Base-by-base conservation (phyloP, 768 basidiomycete species). In the Russula dissimulans region DNA sequence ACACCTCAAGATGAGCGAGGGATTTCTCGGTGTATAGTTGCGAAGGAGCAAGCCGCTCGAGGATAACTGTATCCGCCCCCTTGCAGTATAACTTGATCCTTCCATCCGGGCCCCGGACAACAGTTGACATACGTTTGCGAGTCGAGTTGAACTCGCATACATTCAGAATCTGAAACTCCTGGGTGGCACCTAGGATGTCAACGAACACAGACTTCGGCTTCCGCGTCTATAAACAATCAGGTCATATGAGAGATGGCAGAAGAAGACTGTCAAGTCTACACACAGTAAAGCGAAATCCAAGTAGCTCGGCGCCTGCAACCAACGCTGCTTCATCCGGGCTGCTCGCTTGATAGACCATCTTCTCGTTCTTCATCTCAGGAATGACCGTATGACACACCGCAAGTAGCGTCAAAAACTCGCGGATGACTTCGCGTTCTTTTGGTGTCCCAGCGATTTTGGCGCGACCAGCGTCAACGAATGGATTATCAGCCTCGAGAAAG, bases 61-160 rank as follows among this genome's bases (percentile, higher is more conserved):
- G 74, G 67, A 99, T 97, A 67, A 98, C 97, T 1, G 93, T 98
- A 70, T 99, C 97, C 1, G 97, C 97, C 31, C 97, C 97, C 71
- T 99, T 99, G 61, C 89, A 93, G 69, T 91, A 98, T 9, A 99
- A 70, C 74, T 94, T 97, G 75, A 99, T 91, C 71, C 84, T 85
- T 49, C 95, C 94, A 65, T 92, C 85, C 0, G 95, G 88, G 29
- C 82, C 79, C 26, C 93, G 84, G 36, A 99, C 81, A 66, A 99
- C 74, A 1, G 95, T 95, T 31, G 97, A 98, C 97, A 99, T 98
- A 60, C 97, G 83, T 69, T 99, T 98, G 53, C 97, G 82, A 4
- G 93, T 91, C 26, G 93, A 97, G 70, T 98, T 98, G 80, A 99
- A 99, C 74, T 98, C 97, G 81, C 95, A 97, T 46, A 99, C 88